Base-by-base conservation (phyloP, 1,284 basidiomycete genomes). In the Marasmius sp. region DNA sequence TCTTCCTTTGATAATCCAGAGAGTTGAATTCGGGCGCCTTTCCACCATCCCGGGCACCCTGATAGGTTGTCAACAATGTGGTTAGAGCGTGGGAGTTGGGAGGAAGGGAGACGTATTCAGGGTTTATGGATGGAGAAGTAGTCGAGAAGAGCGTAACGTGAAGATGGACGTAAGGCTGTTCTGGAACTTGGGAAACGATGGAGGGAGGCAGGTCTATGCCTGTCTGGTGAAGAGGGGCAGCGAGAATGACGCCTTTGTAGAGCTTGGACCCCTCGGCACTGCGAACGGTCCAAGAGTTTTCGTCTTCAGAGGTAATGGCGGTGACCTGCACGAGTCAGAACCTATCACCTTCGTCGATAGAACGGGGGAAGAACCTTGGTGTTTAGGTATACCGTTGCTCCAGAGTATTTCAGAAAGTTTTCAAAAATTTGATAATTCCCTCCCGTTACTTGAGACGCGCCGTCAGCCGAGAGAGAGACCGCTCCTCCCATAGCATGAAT, bases 111-210 rank as follows among this genome's bases (percentile, higher is more conserved):
- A 98, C 96, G 75, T 95, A 95, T 5, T 77, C 75, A 0, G 93
- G 80, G 64, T 86, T 81, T 3, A 92, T 83, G 3, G 75, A 75
- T 2, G 85, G 74, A 1, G 88, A 80, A 3, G 86, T 89, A 1
- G 97, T 98, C 12, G 90, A 84, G 52, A 98, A 79, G n/a, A 97
- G 83, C 6, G 97, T 97, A 55, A 97, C 95, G 71, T 97, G 92
- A 4, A 98, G 85, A 63, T 83, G 85, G 37, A 95, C 85, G 70
- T 97, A 98, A 12, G 87, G 84, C 65, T 91, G 88, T 22, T 77
- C 69, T 1, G 89, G 88, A 37, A 94, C 82, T 51, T 79, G 77
- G 18, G 80, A 69, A 1, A 80, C 70, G 33, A 86, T 68, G 14
- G 81, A 71, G 10, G 72, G 61, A 2, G 85, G 80, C 36, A 92